Base-by-base conservation (phyloP, 371 early-diverging fungal genomes). In the Apophysomyces elegans region DNA sequence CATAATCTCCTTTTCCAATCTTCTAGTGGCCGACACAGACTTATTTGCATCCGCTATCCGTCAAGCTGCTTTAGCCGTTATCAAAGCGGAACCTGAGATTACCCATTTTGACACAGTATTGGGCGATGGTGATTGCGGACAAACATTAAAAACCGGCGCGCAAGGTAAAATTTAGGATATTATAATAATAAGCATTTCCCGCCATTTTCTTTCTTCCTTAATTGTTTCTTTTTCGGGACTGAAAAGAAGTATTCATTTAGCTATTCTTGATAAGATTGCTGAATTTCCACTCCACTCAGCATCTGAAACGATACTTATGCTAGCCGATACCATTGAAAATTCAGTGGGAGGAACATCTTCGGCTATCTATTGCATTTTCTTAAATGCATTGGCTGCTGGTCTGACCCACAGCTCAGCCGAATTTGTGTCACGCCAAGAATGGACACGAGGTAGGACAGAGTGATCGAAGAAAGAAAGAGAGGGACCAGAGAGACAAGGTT, bases 51-150 rank as follows among this genome's bases (percentile, higher is more conserved):
- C 63, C 16, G 77, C 72, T 14, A 84, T 93, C 35, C 72, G 76
- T 13, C 64, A 70, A 26, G 89, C 84, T 13, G 82, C 86, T 56
- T 38, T 83, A 21, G 78, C 76, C 7, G 85, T 89, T 0, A 87
- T 91, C 37, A 74, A 67, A 8, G 84, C 79, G n/a, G 93, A 93
- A 71, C 89, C 91, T 5, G 76, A 85, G 18, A 80, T 94, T 38
- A 93, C 93, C 6, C 69, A 71, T 14, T 85, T 83, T 54, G 95
- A 94, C 65, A 86, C 88, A 44, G 65, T 91, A 45, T 79, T 86
- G 59, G 94, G 95, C 14, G 95, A 94, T 69, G 95, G 94, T 14
- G 94, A 94, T 66, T 94, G 94, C 66, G 95, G 95, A 7, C 76
- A 81, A 12, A 91, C 92, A 0, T 70, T 94, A 47, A 79, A 85